Conservation (phyloP, 1,284 basidiomycete genomes). For the Ceratobasidium sp. region DNA sequence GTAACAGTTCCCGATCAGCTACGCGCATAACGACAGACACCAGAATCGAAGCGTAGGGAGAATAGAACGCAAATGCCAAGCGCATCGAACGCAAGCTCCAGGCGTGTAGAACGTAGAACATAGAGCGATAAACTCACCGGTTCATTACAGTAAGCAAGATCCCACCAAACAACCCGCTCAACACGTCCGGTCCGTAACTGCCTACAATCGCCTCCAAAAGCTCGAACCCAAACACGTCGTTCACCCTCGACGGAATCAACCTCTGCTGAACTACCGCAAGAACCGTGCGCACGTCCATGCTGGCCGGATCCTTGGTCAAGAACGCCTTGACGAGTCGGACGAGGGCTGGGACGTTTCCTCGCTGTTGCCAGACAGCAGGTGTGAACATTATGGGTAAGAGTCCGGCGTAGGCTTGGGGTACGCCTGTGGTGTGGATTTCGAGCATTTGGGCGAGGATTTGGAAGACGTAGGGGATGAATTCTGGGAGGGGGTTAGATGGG, state of each 20-base stretch:
- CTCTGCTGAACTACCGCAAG: conserved; percentile 93
- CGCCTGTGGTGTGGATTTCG: conserved; percentile 75
- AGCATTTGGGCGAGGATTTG: conserved; percentile 97
- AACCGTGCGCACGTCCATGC: conserved; percentile 82
- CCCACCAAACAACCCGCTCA: conserved; percentile 43
- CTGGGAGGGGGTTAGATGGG: conserved; percentile 60
- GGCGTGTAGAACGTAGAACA: no score
- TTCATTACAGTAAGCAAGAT: conserved; percentile 47
- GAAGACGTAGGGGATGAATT: conserved; percentile 98
- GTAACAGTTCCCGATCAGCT: conserved; percentile 40
- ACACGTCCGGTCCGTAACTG: conserved; percentile 9
- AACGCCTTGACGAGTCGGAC: conserved; percentile 91
- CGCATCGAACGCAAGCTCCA: no score
- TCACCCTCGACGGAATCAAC: conserved; percentile 87
- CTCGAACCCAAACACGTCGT: conserved; percentile 94
- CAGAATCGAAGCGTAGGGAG: no score
- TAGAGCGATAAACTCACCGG: no score
- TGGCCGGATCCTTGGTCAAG: conserved; percentile 75
- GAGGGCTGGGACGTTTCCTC: conserved; percentile 95
- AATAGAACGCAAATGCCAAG: background rate
- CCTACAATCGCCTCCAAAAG: conserved; percentile 81
- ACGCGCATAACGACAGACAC: background rate
- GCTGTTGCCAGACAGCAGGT: conserved; percentile 91
- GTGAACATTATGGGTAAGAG: conserved; percentile 89
- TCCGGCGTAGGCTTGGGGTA: conserved; percentile 83